Evolutionary conservation across 768 basidiomycete genomes (phyloP), one percentile per base, ranked within the genome.

Genomic region (Tephrocybe sp.): DNA sequence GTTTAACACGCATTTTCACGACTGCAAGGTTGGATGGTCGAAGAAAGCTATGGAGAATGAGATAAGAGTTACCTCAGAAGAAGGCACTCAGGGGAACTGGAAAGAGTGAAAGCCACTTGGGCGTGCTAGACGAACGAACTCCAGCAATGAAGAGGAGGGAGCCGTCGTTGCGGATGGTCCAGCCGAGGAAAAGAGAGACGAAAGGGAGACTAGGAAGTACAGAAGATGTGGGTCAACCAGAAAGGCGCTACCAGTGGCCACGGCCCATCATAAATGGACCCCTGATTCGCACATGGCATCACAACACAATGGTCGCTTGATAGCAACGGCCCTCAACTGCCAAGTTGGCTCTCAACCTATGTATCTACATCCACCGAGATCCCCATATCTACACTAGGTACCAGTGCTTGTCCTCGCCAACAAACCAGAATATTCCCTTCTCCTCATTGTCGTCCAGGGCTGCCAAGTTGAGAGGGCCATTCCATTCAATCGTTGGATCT

Each of bases 351-450:
- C 42, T 24, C 12, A 12, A 6, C 12, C 49, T 19, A 33, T n/a
- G 16, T n/a, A n/a, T 36, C 34, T 38, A 55, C 54, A 46, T 40
- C 47, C 49, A 29, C 42, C 44, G 22, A 48, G 12, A 42, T 42
- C 49, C 27, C 36, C 31, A 42, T 52, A 46, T 33, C 47, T 72
- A 84, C 49, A 78, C 65, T 52, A 81, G 77, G 71, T 86, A 91
- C 88, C 88, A 90, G 44, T 75, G 78, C 50, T 74, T 77, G 29
- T 68, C 66, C 2, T 72, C 70, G 1, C 74, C 73, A 29, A 83
- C 64, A 56, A 85, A 80, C 80, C 84, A 86, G 54, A 76, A 81
- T 12, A 73, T 69, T 29, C 52, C 56, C 38, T 55, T 68, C 57
- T 80, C 83, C 56, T 86, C 81, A 10, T 66, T 63, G 19, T 84